Evolutionary conservation across 257 asterid species (phyloP).

Genomic region (Marsdenia floribunda): DNA sequence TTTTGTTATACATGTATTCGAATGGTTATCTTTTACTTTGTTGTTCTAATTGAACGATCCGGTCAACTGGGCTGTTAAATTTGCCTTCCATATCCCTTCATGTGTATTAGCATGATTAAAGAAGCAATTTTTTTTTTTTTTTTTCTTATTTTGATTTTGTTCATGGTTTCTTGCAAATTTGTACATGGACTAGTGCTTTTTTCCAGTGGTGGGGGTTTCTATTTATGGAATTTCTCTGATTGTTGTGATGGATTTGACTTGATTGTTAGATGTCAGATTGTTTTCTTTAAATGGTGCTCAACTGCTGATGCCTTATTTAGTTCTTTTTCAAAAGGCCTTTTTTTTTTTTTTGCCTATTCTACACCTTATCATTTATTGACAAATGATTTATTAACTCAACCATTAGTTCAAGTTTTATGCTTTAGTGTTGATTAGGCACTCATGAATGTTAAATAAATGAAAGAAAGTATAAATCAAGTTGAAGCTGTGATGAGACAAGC

Average conservation of each 20-base stretch:
- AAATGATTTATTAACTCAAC: neutral
- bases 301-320: neutral
- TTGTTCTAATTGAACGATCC: constrained; percentile 14
- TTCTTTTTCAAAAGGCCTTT: neutral
- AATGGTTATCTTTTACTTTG: neutral
- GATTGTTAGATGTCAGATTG: neutral
- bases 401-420: neutral
- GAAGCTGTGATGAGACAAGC: neutral
- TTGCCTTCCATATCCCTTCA: neutral
- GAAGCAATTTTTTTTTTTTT: neutral
- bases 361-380: neutral
- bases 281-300: neutral
- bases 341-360: neutral
- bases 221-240: neutral
- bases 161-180: neutral
- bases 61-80: neutral
- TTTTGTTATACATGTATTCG: neutral
- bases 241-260: neutral
- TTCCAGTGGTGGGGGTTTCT: neutral
- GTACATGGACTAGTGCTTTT: neutral
- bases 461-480: neutral
- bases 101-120: constrained; percentile 3
- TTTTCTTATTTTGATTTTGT: neutral
- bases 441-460: neutral
- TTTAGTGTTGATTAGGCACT: neutral